A percentile compares a stretch with the other conserved stretches of the same genome.
phyloP scores from a whole-genome alignment of 257 asterid genomes.

The Sherardia arvensis region DNA sequence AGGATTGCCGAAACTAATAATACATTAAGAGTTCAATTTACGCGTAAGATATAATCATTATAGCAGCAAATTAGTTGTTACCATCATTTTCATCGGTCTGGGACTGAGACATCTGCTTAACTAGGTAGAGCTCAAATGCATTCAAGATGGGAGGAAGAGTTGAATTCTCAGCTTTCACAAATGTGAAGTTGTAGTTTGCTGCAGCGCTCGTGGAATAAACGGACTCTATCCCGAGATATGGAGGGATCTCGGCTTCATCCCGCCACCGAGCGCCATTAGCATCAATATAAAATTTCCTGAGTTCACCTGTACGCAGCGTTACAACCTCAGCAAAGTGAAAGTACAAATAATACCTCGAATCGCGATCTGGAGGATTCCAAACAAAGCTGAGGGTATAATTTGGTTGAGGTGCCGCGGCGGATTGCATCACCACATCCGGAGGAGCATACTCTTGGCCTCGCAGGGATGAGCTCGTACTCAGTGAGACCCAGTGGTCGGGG shows the following conservation, averaged over 20 bases:
- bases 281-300: conserved; percentile 13
- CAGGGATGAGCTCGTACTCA: background rate
- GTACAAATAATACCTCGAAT: conserved; percentile 8
- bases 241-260: background rate
- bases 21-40: background rate
- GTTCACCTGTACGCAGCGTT: conserved; percentile 1
- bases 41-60: background rate
- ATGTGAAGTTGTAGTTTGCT: too few species aligned
- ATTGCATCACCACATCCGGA: conserved; percentile 13
- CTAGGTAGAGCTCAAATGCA: conserved; percentile 21
- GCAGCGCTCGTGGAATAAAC: background rate
- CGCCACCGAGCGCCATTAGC: background rate
- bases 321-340: conserved; percentile 24
- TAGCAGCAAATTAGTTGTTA: too few species aligned
- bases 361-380: background rate
- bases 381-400: too few species aligned
- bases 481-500: too few species aligned
- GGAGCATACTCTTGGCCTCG: background rate
- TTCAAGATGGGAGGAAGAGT: conserved; percentile 25
- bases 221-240: background rate
- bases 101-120: conserved; percentile 12
- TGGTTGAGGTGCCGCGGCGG: conserved; percentile 16
- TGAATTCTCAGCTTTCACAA: background rate
- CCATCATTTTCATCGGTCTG: conserved; percentile 30
- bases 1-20: conserved; percentile 20